These are phyloP conservation scores for Colletotrichum shisoi DNA, from an alignment of 2,329 filamentous ascomycete genomes.

Conservation along the genomic window DNA sequence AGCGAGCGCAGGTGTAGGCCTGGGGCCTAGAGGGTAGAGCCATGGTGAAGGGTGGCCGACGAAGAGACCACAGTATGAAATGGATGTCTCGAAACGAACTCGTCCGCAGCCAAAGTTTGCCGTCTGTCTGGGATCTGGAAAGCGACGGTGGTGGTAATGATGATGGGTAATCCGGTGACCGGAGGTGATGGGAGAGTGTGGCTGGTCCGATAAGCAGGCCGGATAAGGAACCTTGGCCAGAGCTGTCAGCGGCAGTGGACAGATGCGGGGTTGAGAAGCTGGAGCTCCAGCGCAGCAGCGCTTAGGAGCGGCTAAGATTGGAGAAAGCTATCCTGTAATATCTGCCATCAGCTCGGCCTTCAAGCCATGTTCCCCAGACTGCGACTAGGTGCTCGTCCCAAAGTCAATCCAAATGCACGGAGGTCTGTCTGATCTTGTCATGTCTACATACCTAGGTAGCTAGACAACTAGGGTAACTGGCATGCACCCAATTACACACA, in stretches of 20 bases:
- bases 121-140: neutral
- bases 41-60: slow-evolving; percentile 23
- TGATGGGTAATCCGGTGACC: slow-evolving; percentile 25
- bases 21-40: slow-evolving; percentile 34
- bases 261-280: slow-evolving; percentile 36
- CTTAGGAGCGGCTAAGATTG: slow-evolving; percentile 37
- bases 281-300: slow-evolving; percentile 32
- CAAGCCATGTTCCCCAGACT: neutral
- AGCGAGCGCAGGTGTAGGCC: slow-evolving; percentile 37
- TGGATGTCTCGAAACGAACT: neutral
- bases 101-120: neutral
- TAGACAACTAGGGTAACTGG: no score
- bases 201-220: slow-evolving; percentile 17
- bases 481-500: neutral
- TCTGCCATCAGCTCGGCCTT: neutral
- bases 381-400: neutral
- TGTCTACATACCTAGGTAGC: no score
- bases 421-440: neutral
- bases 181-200: slow-evolving; percentile 27
- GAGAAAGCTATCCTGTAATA: slow-evolving; percentile 11
- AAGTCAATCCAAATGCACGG: slow-evolving; percentile 18
- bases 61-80: slow-evolving; percentile 28
- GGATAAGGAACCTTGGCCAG: slow-evolving; percentile 29
- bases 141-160: slow-evolving; percentile 1
- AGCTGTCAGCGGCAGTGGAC: slow-evolving; percentile 22